Percentiles rank a stretch among this genome's conserved stretches.
Conservation (phyloP, 1,284 basidiomycete genomes). For the Tilletia indica region DNA sequence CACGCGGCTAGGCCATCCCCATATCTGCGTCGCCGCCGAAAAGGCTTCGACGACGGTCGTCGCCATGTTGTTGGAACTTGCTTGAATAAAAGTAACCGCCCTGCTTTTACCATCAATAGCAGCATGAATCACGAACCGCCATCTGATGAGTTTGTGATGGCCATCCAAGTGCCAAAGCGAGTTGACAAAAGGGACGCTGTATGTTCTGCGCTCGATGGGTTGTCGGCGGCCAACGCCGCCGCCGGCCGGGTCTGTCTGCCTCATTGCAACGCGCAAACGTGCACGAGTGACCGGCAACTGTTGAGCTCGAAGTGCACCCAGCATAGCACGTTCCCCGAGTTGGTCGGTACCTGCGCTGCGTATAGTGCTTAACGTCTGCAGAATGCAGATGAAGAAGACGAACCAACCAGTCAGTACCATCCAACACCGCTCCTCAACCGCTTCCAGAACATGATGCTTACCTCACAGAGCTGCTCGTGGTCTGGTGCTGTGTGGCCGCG, state of each 20-base stretch:
- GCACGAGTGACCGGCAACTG: background rate
- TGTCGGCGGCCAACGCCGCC: background rate
- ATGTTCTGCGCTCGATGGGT: background rate
- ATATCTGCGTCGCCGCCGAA: background rate
- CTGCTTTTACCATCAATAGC: constrained; percentile 7
- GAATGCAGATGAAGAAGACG: no score
- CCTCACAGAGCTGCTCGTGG: background rate
- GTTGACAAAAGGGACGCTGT: constrained; percentile 7
- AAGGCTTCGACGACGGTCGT: background rate
- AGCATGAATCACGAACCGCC: background rate
- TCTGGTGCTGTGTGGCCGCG: background rate
- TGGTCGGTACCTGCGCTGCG: background rate
- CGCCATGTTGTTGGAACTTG: background rate
- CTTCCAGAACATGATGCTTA: background rate
- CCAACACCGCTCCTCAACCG: no score
- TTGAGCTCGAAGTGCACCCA: background rate
- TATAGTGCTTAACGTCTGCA: background rate
- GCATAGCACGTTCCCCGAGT: background rate
- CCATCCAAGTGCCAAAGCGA: constrained; percentile 12
- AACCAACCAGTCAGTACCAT: no score
- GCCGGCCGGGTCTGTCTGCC: background rate
- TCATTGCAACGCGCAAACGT: background rate
- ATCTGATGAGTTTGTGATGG: constrained; percentile 3
- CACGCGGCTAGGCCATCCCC: background rate
- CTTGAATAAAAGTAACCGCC: background rate